Evolutionary conservation across 2,329 filamentous ascomycete genomes (phyloP), one percentile per base, ranked within the genome.

Genomic region (Alternaria alternata): DNA sequence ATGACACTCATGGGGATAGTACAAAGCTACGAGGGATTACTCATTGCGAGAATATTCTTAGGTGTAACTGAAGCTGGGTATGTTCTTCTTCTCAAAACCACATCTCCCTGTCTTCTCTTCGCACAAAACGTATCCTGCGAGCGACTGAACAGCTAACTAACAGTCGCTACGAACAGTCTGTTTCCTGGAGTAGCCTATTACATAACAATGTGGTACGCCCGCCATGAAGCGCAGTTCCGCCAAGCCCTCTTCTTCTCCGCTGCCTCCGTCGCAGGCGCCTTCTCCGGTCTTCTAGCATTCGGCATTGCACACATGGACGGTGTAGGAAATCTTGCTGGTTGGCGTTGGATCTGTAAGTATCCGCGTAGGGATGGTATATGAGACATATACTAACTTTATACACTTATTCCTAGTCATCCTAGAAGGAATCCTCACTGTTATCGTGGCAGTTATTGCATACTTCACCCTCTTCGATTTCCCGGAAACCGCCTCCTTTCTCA

Each of bases 391-490:
- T 34, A 5, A 34, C 32, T 16, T 34, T 0, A 1, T 34, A 34
- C 32, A 34, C 32, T 16, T 3, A 20, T 20, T 20, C 20, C 1
- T 16, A 36, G 32, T 79, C 61, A 77, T 78, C 28, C 62, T 79
- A 6, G 76, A 79, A 36, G 73, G 73, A 1, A 74, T 79, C 1
- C 47, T 75, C 26, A 79, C 77, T 0, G 75, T 78, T 6, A 22
- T 78, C n/a, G 72, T 79, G 3, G 75, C 74, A 2, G 5, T 74
- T 8, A 53, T 72, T n/a, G 74, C 76, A 14, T 76, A 59, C 73
- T 87, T 83, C 70, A 86, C 88, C 63, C 84, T 91, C 9, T 83
- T 88, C 61, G 88, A 90, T 73, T 89, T 88, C 54, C 87, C 87
- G 0, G 82, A 84, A 44, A 88, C 85, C 0, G 86, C 88, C 4